Conservation (phyloP, 2,329 filamentous ascomycete species). For the Pseudocercospora fuligena region DNA sequence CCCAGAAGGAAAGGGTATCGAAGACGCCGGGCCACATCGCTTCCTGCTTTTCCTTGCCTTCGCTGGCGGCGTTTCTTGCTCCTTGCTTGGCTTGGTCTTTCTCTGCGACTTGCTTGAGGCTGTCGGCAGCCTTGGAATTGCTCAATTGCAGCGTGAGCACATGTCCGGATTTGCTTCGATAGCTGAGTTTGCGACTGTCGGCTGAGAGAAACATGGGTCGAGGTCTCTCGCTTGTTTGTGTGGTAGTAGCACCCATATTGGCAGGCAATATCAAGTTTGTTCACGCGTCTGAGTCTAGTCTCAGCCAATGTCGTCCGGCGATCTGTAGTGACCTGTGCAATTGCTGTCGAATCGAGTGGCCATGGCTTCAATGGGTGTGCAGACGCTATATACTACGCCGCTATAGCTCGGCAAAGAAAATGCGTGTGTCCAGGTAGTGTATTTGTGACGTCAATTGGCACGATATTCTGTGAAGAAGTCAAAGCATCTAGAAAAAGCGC, state of each 20-base stretch:
- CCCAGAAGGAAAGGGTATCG: conserved; percentile 31
- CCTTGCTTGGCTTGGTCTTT: conserved; percentile 15
- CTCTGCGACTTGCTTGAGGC: conserved; percentile 20
- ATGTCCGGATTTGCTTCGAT: conserved; percentile 28
- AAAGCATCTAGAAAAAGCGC: background rate
- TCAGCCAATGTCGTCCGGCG: background rate
- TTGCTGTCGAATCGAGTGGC: background rate
- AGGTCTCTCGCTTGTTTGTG: conserved; percentile 11
- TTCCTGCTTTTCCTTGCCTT: conserved; percentile 13
- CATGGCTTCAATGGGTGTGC: background rate
- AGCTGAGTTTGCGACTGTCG: conserved; percentile 28
- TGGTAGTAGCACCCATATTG: conserved; percentile 24
- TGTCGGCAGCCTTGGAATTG: conserved; percentile 28
- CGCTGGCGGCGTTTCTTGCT: conserved; percentile 2
- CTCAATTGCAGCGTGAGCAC: conserved; percentile 30
- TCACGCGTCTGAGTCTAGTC: background rate
- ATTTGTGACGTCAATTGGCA: conserved; percentile 2
- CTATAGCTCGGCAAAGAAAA: background rate
- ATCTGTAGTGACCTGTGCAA: background rate
- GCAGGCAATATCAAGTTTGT: background rate
- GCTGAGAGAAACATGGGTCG: conserved; percentile 28
- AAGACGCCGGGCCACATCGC: conserved; percentile 27
- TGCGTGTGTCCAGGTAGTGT: background rate
- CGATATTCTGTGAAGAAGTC: background rate
- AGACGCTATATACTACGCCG: background rate